A percentile compares a stretch with the other conserved stretches of the same genome.
Conservation (phyloP, 768 basidiomycete species). For the Naganishia kalamii region DNA sequence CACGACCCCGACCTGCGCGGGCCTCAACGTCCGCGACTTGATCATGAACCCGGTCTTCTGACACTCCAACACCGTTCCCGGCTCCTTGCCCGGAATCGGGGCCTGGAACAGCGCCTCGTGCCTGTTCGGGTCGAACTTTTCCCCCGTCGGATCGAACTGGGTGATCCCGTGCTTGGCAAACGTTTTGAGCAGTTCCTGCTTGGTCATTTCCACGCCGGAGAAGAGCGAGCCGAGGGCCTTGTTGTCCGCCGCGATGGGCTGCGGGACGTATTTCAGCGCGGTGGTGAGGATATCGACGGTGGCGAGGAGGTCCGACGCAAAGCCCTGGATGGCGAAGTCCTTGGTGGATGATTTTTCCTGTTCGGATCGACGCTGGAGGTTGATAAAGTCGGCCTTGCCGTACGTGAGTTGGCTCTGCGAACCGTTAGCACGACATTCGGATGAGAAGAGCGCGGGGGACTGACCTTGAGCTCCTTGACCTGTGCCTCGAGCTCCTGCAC, state of each 20-base stretch:
- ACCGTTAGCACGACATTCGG: background rate
- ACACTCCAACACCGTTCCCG: constrained; percentile 83
- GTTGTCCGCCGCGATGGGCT: constrained; percentile 47
- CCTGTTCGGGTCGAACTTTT: constrained; percentile 86
- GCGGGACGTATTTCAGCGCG: constrained; percentile 44
- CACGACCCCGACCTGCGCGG: constrained; percentile 93
- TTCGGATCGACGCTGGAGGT: constrained; percentile 83
- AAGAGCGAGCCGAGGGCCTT: constrained; percentile 58
- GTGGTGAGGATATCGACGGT: constrained; percentile 61
- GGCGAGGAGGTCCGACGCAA: constrained; percentile 56
- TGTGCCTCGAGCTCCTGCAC: constrained; percentile 34
- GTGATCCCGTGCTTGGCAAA: constrained; percentile 87
- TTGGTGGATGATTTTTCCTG: constrained; percentile 86
- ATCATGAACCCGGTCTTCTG: constrained; percentile 88
- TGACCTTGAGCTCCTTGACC: constrained; percentile 63
- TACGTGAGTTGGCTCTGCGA: constrained; percentile 80
- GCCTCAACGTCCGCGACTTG: constrained; percentile 84
- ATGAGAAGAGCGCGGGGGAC: constrained; percentile 41
- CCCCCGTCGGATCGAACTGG: constrained; percentile 84
- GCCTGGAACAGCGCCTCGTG: constrained; percentile 95
- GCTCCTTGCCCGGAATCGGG: constrained; percentile 75
- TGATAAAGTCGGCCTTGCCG: constrained; percentile 89
- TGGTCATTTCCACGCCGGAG: constrained; percentile 84
- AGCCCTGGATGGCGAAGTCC: constrained; percentile 86
- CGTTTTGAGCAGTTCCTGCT: constrained; percentile 79